Percentiles rank a stretch among this genome's conserved stretches.
Conservation (phyloP, 768 basidiomycete species). For the Tephrocybe sp. region DNA sequence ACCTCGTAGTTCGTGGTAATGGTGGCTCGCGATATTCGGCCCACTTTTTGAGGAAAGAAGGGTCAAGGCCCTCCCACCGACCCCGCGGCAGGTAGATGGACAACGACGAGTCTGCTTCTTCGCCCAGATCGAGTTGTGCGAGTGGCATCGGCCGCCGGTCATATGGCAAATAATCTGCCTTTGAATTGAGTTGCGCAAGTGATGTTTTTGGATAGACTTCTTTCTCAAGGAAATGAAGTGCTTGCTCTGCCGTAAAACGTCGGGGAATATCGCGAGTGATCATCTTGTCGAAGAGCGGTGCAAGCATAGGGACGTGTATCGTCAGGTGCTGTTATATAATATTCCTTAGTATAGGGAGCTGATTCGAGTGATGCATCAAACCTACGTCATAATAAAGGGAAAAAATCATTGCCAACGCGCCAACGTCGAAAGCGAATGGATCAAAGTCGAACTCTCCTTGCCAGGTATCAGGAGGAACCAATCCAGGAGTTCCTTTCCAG, state of each 20-base stretch:
- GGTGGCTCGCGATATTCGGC: constrained; percentile 15
- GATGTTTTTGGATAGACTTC: neutral
- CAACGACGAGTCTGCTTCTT: too few species aligned
- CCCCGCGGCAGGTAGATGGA: neutral
- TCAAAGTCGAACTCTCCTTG: constrained; percentile 24
- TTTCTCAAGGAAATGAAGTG: constrained; percentile 9
- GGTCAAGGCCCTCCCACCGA: neutral
- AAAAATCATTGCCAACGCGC: constrained; percentile 13
- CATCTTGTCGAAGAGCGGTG: constrained; percentile 13
- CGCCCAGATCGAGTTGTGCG: neutral
- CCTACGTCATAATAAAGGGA: constrained; percentile 10
- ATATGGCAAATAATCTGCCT: neutral
- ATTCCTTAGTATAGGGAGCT: neutral
- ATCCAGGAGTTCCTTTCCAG: neutral
- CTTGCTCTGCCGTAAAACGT: constrained; percentile 8
- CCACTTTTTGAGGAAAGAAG: constrained; percentile 16
- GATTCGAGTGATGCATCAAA: neutral
- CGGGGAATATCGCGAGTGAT: constrained; percentile 1
- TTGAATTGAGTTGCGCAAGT: neutral
- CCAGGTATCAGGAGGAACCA: constrained; percentile 12
- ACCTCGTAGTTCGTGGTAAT: neutral
- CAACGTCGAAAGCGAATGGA: constrained; percentile 25
- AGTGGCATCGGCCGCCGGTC: too few species aligned
- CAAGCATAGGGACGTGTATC: constrained; percentile 6
- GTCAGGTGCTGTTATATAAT: neutral